phyloP scores from a whole-genome alignment of 31 red algal genomes.

The Porphyra umbilicalis region DNA sequence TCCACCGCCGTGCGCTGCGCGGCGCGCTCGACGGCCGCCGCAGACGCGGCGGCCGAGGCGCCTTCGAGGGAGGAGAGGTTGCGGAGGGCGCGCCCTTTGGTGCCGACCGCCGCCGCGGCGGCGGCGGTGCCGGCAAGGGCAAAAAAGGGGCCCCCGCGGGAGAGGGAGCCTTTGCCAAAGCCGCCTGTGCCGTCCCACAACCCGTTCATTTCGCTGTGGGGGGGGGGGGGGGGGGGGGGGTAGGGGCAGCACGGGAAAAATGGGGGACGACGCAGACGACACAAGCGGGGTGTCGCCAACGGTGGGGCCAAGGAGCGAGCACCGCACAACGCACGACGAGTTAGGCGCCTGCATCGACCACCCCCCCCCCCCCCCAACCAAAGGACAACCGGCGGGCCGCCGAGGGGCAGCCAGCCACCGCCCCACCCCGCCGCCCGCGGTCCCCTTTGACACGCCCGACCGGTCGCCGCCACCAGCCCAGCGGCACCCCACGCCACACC shows the following conservation, averaged over 20 bases:
- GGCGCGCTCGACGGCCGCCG: background rate
- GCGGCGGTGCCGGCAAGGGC: conserved; percentile 1
- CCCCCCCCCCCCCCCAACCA: too few species aligned
- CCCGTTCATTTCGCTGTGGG: background rate
- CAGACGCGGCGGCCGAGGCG: background rate
- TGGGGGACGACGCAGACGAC: background rate
- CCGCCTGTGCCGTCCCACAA: background rate
- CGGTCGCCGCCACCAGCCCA: background rate
- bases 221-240: background rate
- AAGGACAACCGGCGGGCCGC: too few species aligned
- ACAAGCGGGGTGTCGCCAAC: background rate
- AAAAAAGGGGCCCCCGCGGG: conserved; percentile 11
- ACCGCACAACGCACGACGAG: background rate
- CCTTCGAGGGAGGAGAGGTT: background rate
- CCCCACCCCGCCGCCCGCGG: background rate
- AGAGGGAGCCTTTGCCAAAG: conserved; percentile 17
- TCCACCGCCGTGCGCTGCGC: background rate
- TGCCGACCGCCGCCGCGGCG: background rate
- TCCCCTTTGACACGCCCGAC: background rate
- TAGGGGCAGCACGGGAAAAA: background rate
- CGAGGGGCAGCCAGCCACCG: background rate
- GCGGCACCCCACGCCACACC: background rate
- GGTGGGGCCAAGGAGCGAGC: background rate
- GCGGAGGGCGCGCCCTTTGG: background rate
- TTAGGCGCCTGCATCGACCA: background rate